phyloP scores from a whole-genome alignment of 2,329 filamentous ascomycete species.

The Neofusicoccum ribis region DNA sequence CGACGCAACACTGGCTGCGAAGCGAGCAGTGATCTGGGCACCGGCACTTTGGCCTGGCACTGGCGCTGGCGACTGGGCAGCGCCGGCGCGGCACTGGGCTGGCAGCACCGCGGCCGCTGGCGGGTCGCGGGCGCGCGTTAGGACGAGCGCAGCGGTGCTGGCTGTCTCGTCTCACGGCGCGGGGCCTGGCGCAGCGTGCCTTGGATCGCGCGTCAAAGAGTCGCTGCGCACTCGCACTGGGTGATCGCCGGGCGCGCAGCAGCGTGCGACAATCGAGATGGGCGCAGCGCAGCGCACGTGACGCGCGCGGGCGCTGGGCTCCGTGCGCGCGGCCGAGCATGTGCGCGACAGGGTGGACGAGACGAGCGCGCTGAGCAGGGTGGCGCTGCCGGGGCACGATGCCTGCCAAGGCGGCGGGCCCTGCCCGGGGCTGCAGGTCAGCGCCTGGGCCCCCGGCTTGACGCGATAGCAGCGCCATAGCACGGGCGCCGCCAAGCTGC shows the following conservation, averaged over 20 bases:
- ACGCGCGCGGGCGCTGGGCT: neutral
- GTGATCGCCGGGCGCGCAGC: conserved; percentile 7
- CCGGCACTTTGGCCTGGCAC: neutral
- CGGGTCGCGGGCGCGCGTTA: neutral
- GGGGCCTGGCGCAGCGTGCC: neutral
- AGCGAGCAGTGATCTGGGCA: neutral
- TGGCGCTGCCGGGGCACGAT: neutral
- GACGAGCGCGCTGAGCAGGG: neutral
- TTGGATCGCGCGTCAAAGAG: conserved; percentile 6
- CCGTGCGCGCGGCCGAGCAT: too few relatives aligned
- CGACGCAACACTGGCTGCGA: neutral
- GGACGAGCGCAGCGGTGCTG: conserved; percentile 3
- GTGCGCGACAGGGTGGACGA: neutral
- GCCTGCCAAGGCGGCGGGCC: neutral
- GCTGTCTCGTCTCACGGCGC: neutral
- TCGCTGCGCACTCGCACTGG: neutral
- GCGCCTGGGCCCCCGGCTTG: neutral
- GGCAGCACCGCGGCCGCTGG: neutral
- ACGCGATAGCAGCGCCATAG: conserved; percentile 2
- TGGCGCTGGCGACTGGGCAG: neutral
- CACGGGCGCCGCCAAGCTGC: conserved; percentile 3
- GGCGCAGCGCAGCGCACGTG: neutral
- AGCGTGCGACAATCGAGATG: neutral
- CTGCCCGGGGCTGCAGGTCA: neutral
- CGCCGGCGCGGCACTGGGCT: neutral